Conservation (phyloP, 2,329 filamentous ascomycete genomes). For the Ophiosphaerella korrae region DNA sequence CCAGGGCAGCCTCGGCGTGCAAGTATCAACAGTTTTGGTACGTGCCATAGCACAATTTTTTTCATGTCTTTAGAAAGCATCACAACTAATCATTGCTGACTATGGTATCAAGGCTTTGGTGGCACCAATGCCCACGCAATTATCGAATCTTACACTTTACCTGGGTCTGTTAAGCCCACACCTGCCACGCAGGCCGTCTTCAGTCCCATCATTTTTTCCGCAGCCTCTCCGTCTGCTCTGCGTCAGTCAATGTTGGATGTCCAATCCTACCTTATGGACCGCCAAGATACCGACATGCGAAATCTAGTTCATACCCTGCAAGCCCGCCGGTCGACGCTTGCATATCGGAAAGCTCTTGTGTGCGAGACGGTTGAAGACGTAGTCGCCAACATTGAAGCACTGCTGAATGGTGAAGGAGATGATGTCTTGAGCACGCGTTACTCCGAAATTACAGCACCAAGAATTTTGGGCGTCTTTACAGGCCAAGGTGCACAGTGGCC, state of each 20-base stretch:
- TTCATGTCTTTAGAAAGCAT: too few species aligned
- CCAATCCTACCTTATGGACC: background rate
- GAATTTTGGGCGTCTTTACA: slow-evolving; percentile 25
- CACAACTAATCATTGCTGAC: too few species aligned
- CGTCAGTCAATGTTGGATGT: background rate
- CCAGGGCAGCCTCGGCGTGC: slow-evolving; percentile 5
- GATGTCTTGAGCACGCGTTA: too few species aligned
- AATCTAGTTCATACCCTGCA: slow-evolving; percentile 3
- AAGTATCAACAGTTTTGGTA: slow-evolving; percentile 29
- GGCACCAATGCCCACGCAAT: slow-evolving; percentile 34
- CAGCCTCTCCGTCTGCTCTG: slow-evolving; percentile 2
- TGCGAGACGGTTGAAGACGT: slow-evolving; percentile 3
- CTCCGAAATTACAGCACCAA: too few species aligned
- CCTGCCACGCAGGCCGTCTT: background rate
- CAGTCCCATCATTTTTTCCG: slow-evolving; percentile 10
- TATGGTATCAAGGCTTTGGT: slow-evolving; percentile 9
- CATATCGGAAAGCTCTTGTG: background rate
- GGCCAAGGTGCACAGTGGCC: slow-evolving; percentile 53
- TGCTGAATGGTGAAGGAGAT: too few species aligned
- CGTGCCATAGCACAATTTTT: background rate
- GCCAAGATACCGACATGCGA: background rate
- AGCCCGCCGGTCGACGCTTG: background rate
- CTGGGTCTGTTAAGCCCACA: too few species aligned
- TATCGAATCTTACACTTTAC: slow-evolving; percentile 10
- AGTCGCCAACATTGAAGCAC: background rate